phyloP scores from a whole-genome alignment of 208 protist species.

The Endotrypanum monterogeii region DNA sequence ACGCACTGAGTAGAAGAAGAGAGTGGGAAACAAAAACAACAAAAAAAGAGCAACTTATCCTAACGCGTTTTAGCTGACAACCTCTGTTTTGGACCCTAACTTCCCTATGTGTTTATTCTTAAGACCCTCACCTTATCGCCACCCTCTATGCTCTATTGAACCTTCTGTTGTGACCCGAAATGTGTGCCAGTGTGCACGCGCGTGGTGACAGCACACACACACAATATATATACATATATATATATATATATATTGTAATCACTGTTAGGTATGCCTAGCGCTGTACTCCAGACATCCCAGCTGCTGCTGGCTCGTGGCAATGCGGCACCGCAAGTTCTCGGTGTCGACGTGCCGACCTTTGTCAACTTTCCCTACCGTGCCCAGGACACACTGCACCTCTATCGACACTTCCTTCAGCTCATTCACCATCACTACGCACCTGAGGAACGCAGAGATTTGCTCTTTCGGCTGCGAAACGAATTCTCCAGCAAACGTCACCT shows the following conservation, averaged over 20 bases:
- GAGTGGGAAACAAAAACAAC: no score
- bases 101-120: not conserved
- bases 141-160: not conserved
- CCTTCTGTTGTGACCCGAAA: not conserved
- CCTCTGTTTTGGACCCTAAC: not conserved
- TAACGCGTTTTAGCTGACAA: no score
- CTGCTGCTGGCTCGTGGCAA: slow-evolving; percentile 6
- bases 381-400: slow-evolving; percentile 68
- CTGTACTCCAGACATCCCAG: not conserved
- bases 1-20: no score
- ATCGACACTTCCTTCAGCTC: slow-evolving; percentile 79
- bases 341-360: slow-evolving; percentile 72
- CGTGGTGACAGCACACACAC: not conserved
- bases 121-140: no score
- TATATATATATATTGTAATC: not conserved
- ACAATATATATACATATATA: not conserved
- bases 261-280: not conserved
- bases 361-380: slow-evolving; percentile 72
- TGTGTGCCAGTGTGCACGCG: not conserved
- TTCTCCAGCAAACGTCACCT: slow-evolving; percentile 76
- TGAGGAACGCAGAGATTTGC: slow-evolving; percentile 65
- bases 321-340: slow-evolving; percentile 60
- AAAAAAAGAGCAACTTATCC: no score
- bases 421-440: slow-evolving; percentile 71
- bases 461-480: slow-evolving; percentile 82